Conservation (phyloP, 805 yeast species). For the Starmerella gropengiesseri region DNA sequence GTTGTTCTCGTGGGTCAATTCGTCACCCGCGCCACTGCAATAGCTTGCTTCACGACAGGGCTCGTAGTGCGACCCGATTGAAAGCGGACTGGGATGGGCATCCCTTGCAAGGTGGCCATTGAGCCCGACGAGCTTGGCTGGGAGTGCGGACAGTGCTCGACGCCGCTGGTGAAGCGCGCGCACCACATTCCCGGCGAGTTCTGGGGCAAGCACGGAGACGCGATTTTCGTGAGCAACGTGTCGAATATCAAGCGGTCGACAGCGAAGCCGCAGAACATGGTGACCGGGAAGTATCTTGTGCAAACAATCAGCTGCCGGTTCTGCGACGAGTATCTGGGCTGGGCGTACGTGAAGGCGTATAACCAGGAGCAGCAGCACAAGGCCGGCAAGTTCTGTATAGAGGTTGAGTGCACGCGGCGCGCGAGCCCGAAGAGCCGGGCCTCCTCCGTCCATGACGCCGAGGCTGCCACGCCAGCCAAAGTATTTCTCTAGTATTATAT, state of each 20-base stretch:
- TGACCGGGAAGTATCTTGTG: slow-evolving; percentile 13
- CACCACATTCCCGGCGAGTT: slow-evolving; percentile 16
- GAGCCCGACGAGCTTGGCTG: slow-evolving; percentile 10
- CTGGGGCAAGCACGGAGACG: slow-evolving; percentile 12
- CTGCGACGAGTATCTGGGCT: slow-evolving; percentile 18
- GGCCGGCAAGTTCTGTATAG: slow-evolving; percentile 19
- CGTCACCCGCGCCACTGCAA: too few relatives aligned
- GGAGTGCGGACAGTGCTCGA: slow-evolving; percentile 12
- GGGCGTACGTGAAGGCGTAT: slow-evolving; percentile 16
- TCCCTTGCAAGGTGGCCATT: slow-evolving; percentile 11
- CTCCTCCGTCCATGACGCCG: neutral
- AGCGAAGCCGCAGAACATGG: slow-evolving; percentile 10
- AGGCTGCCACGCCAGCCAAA: neutral
- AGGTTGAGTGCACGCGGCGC: slow-evolving; percentile 4
- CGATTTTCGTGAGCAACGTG: slow-evolving; percentile 11
- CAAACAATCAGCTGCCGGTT: slow-evolving; percentile 15
- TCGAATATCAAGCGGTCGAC: slow-evolving; percentile 10
- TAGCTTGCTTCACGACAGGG: neutral
- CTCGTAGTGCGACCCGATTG: neutral
- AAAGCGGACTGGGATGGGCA: slow-evolving; percentile 11
- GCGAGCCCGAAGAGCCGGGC: neutral
- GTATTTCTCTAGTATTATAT: neutral
- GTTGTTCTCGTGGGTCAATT: too few relatives aligned
- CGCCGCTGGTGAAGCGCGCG: slow-evolving; percentile 7
- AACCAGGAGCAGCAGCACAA: slow-evolving; percentile 11